Percentiles rank a stretch among this genome's conserved stretches.
Evolutionary conservation across 2,329 filamentous ascomycete species (phyloP).

Genomic region (Ceratocystis huliohia): DNA sequence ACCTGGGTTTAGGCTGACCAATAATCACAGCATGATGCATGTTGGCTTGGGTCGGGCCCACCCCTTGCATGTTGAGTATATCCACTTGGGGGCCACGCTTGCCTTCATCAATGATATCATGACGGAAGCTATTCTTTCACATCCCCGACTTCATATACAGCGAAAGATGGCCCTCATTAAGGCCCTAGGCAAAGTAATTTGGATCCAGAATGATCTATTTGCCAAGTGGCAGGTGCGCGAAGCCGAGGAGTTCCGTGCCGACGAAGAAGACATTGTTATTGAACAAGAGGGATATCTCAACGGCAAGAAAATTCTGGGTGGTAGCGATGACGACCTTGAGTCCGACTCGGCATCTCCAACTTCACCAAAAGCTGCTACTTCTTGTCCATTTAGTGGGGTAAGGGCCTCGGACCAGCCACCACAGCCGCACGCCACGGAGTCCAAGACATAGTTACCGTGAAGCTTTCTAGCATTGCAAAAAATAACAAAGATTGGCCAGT

Average conservation of each 20-base stretch:
- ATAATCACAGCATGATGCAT: constrained; percentile 54
- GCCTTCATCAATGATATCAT: constrained; percentile 68
- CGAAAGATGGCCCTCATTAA: constrained; percentile 63
- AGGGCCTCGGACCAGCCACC: constrained; percentile 28
- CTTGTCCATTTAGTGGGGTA: constrained; percentile 34
- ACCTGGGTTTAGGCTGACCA: constrained; percentile 8
- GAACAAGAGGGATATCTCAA: constrained; percentile 53
- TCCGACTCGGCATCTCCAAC: constrained; percentile 33
- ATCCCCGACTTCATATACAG: constrained; percentile 52
- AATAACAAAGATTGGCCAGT: background rate
- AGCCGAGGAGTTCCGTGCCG: constrained; percentile 46
- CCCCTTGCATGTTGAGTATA: constrained; percentile 65
- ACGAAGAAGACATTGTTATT: constrained; percentile 36
- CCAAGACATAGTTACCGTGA: constrained; percentile 24
- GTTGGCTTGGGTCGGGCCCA: constrained; percentile 60
- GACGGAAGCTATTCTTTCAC: constrained; percentile 60
- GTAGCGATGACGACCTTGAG: constrained; percentile 27
- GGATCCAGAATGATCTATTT: constrained; percentile 80
- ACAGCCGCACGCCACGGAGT: background rate
- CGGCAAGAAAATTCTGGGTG: constrained; percentile 45
- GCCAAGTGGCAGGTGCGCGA: constrained; percentile 67
- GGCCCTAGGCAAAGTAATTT: constrained; percentile 68
- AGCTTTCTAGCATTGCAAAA: background rate
- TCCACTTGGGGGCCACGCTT: constrained; percentile 61
- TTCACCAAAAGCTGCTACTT: constrained; percentile 36